Conservation (phyloP, 805 yeast genomes). For the Myxozyma neglecta region DNA sequence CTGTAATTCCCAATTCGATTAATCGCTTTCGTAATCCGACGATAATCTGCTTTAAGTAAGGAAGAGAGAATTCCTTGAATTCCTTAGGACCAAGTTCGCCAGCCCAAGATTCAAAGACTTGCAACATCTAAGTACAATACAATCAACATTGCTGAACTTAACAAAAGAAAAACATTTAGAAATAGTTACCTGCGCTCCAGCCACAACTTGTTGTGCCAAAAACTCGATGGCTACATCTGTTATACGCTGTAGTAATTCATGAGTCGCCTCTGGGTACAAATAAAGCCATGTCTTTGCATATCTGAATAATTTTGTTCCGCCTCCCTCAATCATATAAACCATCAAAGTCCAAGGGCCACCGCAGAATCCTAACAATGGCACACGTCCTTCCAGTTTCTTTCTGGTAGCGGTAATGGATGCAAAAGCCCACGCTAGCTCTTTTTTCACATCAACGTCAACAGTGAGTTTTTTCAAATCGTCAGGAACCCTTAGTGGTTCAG, state of each 20-base stretch:
- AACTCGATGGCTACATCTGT: constrained; percentile 91
- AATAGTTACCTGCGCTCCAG: constrained; percentile 78
- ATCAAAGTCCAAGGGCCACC: constrained; percentile 98
- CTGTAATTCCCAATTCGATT: constrained; percentile 64
- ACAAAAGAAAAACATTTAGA: not conserved
- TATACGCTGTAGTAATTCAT: constrained; percentile 67
- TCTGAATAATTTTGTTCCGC: constrained; percentile 83
- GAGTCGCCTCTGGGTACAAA: constrained; percentile 70
- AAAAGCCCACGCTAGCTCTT: constrained; percentile 91
- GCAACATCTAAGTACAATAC: constrained; percentile 56
- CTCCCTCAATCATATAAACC: constrained; percentile 95
- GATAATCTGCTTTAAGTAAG: constrained; percentile 78
- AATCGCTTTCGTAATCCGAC: constrained; percentile 66
- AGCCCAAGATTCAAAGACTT: constrained; percentile 97
- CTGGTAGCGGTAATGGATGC: constrained; percentile 92
- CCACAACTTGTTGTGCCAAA: constrained; percentile 88
- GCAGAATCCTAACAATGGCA: constrained; percentile 90
- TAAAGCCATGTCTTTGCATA: constrained; percentile 92
- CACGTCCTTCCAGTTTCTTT: constrained; percentile 79
- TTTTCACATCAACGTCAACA: constrained; percentile 66
- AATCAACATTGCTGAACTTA: not conserved
- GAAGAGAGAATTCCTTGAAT: constrained; percentile 83
- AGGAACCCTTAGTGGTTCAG: constrained; percentile 77
- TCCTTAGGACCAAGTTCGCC: constrained; percentile 92
- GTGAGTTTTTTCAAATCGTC: constrained; percentile 58